Conservation (phyloP, 2,329 filamentous ascomycete species). For the Aspergillus spinulosporus region DNA sequence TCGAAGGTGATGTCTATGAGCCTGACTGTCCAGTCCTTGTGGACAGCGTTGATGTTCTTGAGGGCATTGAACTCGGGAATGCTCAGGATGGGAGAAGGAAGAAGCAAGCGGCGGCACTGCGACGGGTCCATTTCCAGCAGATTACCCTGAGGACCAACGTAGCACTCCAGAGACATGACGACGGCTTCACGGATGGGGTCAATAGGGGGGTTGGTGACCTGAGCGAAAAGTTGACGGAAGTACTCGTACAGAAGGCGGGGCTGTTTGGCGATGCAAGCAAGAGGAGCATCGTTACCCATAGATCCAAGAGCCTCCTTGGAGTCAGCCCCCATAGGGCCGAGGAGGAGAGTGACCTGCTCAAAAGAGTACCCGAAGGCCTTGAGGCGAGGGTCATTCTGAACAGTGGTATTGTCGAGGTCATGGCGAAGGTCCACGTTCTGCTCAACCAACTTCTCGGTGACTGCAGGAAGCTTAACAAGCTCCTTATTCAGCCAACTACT, state of each 20-base stretch:
- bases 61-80: conserved; percentile 88
- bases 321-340: conserved; percentile 94
- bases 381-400: conserved; percentile 82
- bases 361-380: conserved; percentile 91
- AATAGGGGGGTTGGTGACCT: conserved; percentile 97
- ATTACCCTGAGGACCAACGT: conserved; percentile 94
- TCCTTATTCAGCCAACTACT: conserved; percentile 82
- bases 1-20: conserved; percentile 92
- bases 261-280: conserved; percentile 87
- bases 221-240: conserved; percentile 95
- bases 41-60: conserved; percentile 70
- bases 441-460: conserved; percentile 63
- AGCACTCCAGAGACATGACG: conserved; percentile 96
- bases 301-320: conserved; percentile 96
- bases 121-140: conserved; percentile 88
- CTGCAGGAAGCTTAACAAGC: conserved; percentile 75
- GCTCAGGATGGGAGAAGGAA: conserved; percentile 85
- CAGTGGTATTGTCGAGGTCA: conserved; percentile 65
- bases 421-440: conserved; percentile 62
- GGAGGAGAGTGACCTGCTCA: conserved; percentile 87
- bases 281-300: conserved; percentile 94
- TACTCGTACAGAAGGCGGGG: conserved; percentile 91
- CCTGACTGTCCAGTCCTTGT: conserved; percentile 83
- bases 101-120: conserved; percentile 80
- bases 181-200: conserved; percentile 96